Evolutionary conservation across 1,139 yeast species (phyloP), one percentile per base, ranked within the genome.

Genomic region (Pichia sp.): DNA sequence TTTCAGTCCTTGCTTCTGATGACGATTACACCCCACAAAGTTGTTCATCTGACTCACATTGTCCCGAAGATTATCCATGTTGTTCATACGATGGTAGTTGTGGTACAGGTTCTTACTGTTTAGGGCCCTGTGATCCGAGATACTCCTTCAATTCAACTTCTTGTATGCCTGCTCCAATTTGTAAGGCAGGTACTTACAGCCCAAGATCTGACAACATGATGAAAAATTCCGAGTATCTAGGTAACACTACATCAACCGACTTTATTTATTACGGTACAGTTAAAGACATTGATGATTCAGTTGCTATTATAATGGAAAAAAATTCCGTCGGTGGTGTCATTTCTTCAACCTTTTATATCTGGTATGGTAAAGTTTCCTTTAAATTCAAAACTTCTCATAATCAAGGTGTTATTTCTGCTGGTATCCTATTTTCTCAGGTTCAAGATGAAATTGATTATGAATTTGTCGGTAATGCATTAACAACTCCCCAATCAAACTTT

Each of bases 381-480:
- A 77, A 73, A 30, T 60, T 88, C 58, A 86, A 84, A 67, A 73
- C 94, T 1, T 84, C 96, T 1, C 86, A 79, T 60, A 79, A 78
- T 46, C 72, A 68, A 30, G 97, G 97, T 70, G 96, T 89, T 44
- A 78, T 89, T 53, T 76, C 94, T 20, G 92, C 96, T n/a, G 80
- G 83, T 59, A 87, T 89, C 64, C 68, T 87, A 52, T 85, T 80
- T 69, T 85, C 95, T 2, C 88, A 86, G 59, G 88, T 85, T 40
- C 49, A 55, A 49, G 97, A 89, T 70, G 97, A 90, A 73, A 77
- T 89, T 59, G 97, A 89, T 76, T 82, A 70, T 61, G 97, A 89
- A 70, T 83, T 80, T 59, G 82, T 88, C 50, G 97, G 97, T 53
- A 76, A 76, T 58, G 77, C 85, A 61, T 69, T 85, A 59, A 72